These are phyloP conservation scores for Echites panduratus DNA, from an alignment of 257 asterid species.

Conservation along the genomic window DNA sequence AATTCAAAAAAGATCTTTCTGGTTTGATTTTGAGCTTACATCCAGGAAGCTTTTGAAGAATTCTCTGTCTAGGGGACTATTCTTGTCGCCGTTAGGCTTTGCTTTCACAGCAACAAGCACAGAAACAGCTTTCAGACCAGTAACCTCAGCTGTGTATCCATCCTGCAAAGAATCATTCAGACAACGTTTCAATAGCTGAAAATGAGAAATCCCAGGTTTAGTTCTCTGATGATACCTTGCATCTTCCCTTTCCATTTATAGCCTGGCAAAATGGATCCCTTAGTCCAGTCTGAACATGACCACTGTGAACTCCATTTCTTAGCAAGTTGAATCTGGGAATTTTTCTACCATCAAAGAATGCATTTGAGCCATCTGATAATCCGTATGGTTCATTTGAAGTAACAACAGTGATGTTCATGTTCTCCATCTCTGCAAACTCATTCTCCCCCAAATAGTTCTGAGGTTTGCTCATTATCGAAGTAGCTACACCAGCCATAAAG, in stretches of 20 bases:
- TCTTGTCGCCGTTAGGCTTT: conserved; percentile 46
- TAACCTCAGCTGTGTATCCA: conserved; percentile 56
- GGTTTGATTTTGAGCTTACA: conserved; percentile 33
- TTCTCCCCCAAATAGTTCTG: conserved; percentile 48
- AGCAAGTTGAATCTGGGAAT: conserved; percentile 46
- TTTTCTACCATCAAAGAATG: conserved; percentile 46
- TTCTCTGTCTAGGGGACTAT: conserved; percentile 43
- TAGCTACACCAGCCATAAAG: conserved; percentile 65
- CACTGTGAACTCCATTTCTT: conserved; percentile 65
- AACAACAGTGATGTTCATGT: conserved; percentile 67
- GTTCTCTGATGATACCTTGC: conserved; percentile 43
- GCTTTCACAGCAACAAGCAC: conserved; percentile 81
- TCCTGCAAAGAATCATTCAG: conserved; percentile 38
- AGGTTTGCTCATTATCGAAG: conserved; percentile 61
- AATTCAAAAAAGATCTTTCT: not conserved
- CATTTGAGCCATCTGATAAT: conserved; percentile 63
- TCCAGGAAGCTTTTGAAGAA: conserved; percentile 57
- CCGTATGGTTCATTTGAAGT: conserved; percentile 76
- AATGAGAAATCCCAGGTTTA: not conserved
- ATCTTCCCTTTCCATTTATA: conserved; percentile 57
- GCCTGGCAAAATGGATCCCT: conserved; percentile 67
- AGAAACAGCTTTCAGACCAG: conserved; percentile 43
- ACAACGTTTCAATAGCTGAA: too few species aligned
- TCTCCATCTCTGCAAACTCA: conserved; percentile 79
- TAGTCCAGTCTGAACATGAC: conserved; percentile 71